Evolutionary conservation across 2,329 filamentous ascomycete genomes (phyloP).

Genomic region (Leptographium procerum): DNA sequence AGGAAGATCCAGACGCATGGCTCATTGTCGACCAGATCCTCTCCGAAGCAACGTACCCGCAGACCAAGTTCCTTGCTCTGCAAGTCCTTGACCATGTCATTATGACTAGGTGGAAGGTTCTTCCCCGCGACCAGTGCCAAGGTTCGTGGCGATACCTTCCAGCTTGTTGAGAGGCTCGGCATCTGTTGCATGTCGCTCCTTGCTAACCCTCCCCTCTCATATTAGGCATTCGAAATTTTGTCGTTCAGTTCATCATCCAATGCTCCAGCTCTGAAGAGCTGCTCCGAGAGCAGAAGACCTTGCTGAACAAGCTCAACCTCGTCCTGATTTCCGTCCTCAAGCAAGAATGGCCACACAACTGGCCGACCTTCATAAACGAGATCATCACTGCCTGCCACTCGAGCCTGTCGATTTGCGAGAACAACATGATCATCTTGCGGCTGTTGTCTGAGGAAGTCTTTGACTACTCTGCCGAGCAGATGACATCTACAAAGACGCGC

Average conservation of each 20-base stretch:
- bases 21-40: constrained; percentile 95
- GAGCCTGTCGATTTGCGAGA: constrained; percentile 95
- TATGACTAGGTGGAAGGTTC: constrained; percentile 96
- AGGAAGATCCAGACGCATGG: constrained; percentile 98
- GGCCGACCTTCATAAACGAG: constrained; percentile 99
- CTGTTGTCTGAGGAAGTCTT: constrained; percentile 97
- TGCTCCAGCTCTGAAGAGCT: constrained; percentile 83
- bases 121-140: constrained; percentile 92
- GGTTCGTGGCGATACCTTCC: constrained; percentile 36
- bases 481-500: constrained; percentile 96
- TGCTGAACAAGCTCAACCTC: constrained; percentile 96
- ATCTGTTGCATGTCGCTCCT: constrained; percentile 12
- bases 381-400: constrained; percentile 95
- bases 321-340: constrained; percentile 96
- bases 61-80: constrained; percentile 94
- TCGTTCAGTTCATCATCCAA: constrained; percentile 96
- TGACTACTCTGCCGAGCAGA: constrained; percentile 95
- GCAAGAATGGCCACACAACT: constrained; percentile 99
- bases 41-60: constrained; percentile 80
- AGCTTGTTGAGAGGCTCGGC: not conserved
- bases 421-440: constrained; percentile 98
- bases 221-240: constrained; percentile 92
- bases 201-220: not conserved
- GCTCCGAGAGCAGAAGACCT: constrained; percentile 70
- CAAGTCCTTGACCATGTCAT: constrained; percentile 98